Conservation (phyloP, 2,329 filamentous ascomycete species). For the Microdochium paspali region DNA sequence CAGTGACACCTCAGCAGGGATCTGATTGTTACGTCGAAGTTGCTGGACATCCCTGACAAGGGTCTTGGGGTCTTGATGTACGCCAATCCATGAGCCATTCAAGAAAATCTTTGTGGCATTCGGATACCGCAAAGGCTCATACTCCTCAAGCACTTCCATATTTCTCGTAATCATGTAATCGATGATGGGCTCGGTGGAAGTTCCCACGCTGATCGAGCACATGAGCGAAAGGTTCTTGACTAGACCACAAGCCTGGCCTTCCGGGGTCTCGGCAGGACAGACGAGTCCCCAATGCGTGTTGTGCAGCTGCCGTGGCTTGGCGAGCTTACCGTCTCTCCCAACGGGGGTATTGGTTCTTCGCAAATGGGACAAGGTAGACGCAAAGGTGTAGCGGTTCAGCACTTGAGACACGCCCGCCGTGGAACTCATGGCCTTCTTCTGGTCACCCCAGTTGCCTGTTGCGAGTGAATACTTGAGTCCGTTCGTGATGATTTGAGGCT, state of each 20-base stretch:
- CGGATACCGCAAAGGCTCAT: slow-evolving; percentile 74
- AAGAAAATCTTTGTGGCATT: slow-evolving; percentile 97
- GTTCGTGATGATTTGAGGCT: slow-evolving; percentile 82
- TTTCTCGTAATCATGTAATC: slow-evolving; percentile 94
- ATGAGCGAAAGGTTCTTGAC: slow-evolving; percentile 97
- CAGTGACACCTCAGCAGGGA: slow-evolving; percentile 88
- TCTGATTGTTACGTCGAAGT: slow-evolving; percentile 69
- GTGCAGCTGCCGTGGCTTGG: slow-evolving; percentile 94
- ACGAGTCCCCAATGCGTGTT: slow-evolving; percentile 98
- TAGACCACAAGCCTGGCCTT: slow-evolving; percentile 95
- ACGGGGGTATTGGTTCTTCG: slow-evolving; percentile 96
- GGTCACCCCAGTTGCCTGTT: slow-evolving; percentile 98
- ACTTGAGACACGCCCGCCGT: slow-evolving; percentile 98
- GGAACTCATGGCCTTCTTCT: slow-evolving; percentile 93
- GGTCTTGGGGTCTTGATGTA: slow-evolving; percentile 80
- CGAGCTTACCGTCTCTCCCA: slow-evolving; percentile 94
- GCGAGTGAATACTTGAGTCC: slow-evolving; percentile 94
- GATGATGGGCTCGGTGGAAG: slow-evolving; percentile 78
- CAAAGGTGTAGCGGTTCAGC: slow-evolving; percentile 93
- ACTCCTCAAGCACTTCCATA: slow-evolving; percentile 96
- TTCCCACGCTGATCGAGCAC: slow-evolving; percentile 96
- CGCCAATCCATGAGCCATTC: slow-evolving; percentile 96
- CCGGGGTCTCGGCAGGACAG: slow-evolving; percentile 93
- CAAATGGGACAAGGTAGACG: slow-evolving; percentile 93
- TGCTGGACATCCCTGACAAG: slow-evolving; percentile 72